Conservation (phyloP, 2,329 filamentous ascomycete species). For the Dactylellina leptospora region DNA sequence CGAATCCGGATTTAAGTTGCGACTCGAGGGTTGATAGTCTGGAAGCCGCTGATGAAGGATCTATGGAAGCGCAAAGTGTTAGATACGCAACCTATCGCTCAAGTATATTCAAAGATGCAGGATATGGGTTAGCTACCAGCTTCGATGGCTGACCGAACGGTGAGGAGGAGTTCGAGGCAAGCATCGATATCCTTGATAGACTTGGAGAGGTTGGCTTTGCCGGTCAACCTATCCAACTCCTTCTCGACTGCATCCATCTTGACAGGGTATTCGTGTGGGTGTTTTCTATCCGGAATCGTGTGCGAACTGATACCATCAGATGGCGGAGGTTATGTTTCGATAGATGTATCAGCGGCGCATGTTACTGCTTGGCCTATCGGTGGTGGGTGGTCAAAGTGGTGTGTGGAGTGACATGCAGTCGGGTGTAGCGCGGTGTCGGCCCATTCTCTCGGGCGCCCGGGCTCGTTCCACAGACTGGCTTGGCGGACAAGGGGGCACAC, state of each 20-base stretch:
- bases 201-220: slow-evolving; percentile 73
- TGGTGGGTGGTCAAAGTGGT: slow-evolving; percentile 9
- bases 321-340: slow-evolving; percentile 4
- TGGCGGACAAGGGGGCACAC: too few relatives aligned
- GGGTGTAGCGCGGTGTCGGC: slow-evolving; percentile 25
- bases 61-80: slow-evolving; percentile 60
- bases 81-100: neutral
- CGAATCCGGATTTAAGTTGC: slow-evolving; percentile 81
- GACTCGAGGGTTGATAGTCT: slow-evolving; percentile 86
- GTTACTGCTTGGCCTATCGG: neutral
- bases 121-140: slow-evolving; percentile 65
- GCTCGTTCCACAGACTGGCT: neutral
- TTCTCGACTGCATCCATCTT: slow-evolving; percentile 67
- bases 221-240: slow-evolving; percentile 77
- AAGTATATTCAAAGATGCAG: neutral
- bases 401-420: neutral
- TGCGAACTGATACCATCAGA: slow-evolving; percentile 5
- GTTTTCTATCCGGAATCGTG: neutral
- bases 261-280: neutral
- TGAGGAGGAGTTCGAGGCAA: slow-evolving; percentile 78
- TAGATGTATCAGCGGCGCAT: slow-evolving; percentile 18
- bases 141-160: slow-evolving; percentile 77
- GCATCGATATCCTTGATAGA: slow-evolving; percentile 82
- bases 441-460: neutral
- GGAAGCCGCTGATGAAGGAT: slow-evolving; percentile 75